Evolutionary conservation across 352 stramenopile genomes (phyloP).

Genomic region (Phytopythium vexans): DNA sequence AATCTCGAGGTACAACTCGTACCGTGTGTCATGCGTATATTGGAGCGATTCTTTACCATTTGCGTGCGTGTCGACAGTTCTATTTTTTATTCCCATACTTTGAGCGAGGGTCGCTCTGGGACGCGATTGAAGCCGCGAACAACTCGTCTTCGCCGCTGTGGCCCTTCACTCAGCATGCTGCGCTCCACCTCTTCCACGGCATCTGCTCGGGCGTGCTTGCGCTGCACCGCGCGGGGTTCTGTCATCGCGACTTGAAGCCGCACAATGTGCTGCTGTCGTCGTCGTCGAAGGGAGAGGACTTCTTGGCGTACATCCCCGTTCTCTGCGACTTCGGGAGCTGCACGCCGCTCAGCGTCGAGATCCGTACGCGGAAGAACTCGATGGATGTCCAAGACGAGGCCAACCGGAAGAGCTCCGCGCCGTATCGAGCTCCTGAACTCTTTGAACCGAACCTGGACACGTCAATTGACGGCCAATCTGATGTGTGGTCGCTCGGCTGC

Average conservation of each 20-base stretch:
- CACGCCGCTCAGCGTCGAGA: constrained; percentile 61
- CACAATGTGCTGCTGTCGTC: constrained; percentile 82
- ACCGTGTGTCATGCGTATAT: neutral
- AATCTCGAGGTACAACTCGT: constrained; percentile 58
- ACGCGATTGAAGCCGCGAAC: constrained; percentile 58
- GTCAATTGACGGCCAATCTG: constrained; percentile 72
- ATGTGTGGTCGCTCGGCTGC: constrained; percentile 84
- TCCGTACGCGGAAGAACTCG: constrained; percentile 64
- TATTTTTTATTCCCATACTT: constrained; percentile 87
- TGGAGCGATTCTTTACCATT: neutral
- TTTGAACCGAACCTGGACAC: constrained; percentile 71
- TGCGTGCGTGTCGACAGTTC: constrained; percentile 28
- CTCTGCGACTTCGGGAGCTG: constrained; percentile 87
- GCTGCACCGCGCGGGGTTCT: constrained; percentile 76
- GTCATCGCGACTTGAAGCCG: constrained; percentile 82
- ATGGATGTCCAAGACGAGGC: constrained; percentile 78
- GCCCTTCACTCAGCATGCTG: constrained; percentile 81
- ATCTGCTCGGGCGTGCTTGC: constrained; percentile 77
- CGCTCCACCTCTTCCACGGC: constrained; percentile 79
- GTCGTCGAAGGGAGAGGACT: constrained; percentile 55
- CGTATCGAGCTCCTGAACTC: constrained; percentile 82
- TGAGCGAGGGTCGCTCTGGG: constrained; percentile 78
- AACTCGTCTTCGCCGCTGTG: constrained; percentile 75
- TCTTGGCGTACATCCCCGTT: constrained; percentile 73
- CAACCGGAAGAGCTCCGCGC: constrained; percentile 77